Percentiles rank a stretch among this genome's conserved stretches.
These are phyloP conservation scores for Penicillium sp. DNA, from an alignment of 2,329 filamentous ascomycete species.

Conservation along the genomic window DNA sequence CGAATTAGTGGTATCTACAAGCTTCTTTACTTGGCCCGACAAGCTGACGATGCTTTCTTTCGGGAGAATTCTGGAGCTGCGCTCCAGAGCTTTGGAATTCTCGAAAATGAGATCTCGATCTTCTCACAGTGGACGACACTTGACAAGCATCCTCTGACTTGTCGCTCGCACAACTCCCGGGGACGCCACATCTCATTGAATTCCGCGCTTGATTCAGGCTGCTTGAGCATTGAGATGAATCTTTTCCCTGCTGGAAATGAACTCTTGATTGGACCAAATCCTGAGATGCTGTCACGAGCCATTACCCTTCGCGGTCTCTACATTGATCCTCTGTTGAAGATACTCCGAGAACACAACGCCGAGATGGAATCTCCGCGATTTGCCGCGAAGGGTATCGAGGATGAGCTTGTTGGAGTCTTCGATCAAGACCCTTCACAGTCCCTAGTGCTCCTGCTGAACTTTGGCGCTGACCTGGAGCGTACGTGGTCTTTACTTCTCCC, in stretches of 20 bases:
- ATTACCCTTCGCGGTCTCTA: neutral
- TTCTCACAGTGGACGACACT: neutral
- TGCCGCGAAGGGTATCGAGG: neutral
- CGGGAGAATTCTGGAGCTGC: neutral
- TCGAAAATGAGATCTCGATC: neutral
- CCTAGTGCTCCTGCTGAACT: neutral
- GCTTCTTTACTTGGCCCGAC: neutral
- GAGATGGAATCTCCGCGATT: neutral
- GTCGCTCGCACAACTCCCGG: constrained; percentile 48
- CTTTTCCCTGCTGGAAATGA: constrained; percentile 35
- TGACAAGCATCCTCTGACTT: constrained; percentile 9
- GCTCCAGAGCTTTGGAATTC: neutral
- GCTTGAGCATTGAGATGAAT: constrained; percentile 47
- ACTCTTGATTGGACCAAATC: neutral
- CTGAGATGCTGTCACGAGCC: neutral
- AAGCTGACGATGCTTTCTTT: neutral
- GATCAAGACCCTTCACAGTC: neutral
- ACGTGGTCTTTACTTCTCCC: neutral
- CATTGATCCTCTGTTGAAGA: neutral
- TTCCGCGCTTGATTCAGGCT: constrained; percentile 40
- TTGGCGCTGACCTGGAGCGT: neutral
- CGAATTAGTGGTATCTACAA: neutral
- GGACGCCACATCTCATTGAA: constrained; percentile 42
- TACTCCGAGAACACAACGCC: neutral
- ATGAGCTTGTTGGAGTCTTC: neutral